A percentile compares a stretch with the other conserved stretches of the same genome.
Evolutionary conservation across 345 rosid genomes (phyloP).

Genomic region (Citrus sinensis): DNA sequence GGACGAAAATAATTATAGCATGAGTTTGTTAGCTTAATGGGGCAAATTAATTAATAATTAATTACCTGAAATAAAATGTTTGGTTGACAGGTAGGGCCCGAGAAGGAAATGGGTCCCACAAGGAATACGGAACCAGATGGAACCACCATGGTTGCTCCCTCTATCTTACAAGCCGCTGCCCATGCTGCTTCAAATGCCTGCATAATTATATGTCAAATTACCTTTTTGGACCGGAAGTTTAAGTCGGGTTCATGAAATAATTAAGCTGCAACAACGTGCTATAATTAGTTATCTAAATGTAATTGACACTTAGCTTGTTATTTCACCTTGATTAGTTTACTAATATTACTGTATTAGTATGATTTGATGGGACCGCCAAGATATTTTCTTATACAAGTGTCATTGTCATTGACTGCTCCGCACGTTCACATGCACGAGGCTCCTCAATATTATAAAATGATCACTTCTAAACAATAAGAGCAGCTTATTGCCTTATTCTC

Average conservation of each 20-base stretch:
- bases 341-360: no score
- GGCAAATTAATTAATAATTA: not conserved
- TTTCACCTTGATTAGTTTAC: not conserved
- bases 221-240: not conserved
- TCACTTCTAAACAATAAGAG: not conserved
- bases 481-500: not conserved
- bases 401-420: not conserved
- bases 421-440: not conserved
- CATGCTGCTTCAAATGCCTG: conserved; percentile 85
- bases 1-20: not conserved
- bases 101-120: conserved; percentile 66
- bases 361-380: not conserved
- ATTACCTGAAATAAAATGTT: conserved; percentile 70
- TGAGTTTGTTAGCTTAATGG: not conserved
- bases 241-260: not conserved
- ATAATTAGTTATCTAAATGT: not conserved
- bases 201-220: not conserved
- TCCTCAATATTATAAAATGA: not conserved
- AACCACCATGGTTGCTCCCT: conserved; percentile 53
- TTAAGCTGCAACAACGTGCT: not conserved
- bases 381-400: not conserved
- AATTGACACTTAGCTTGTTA: no score
- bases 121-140: conserved; percentile 75
- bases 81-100: conserved; percentile 55
- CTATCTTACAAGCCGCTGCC: conserved; percentile 66